Evolutionary conservation across 106 monocot species (phyloP).

Genomic region (Acorus gramineus): DNA sequence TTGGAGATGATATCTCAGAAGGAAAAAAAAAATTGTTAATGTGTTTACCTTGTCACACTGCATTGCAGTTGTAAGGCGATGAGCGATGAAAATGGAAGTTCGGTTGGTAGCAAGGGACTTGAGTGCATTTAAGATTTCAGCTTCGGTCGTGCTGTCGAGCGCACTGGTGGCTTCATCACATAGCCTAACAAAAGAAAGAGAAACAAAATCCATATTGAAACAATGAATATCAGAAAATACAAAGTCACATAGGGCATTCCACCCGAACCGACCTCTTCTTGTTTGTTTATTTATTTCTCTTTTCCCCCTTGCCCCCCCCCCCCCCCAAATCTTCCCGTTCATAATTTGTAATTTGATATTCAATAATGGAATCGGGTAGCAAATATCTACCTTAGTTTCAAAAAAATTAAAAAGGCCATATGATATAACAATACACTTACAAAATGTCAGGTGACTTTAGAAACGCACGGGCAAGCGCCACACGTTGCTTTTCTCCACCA

Average conservation of each 20-base stretch:
- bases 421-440: conserved; percentile 32
- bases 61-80: conserved; percentile 97
- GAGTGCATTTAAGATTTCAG: conserved; percentile 80
- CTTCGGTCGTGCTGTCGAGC: conserved; percentile 95
- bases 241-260: too few species aligned
- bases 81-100: conserved; percentile 93
- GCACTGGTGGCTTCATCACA: conserved; percentile 99
- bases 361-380: too few species aligned
- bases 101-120: conserved; percentile 68
- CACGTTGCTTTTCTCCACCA: conserved; percentile 97
- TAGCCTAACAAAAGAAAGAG: conserved; percentile 29
- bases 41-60: conserved; percentile 87
- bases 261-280: too few species aligned
- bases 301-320: too few species aligned
- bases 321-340: too few species aligned
- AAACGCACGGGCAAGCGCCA: conserved; percentile 97
- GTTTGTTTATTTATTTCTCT: too few species aligned
- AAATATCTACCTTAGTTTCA: too few species aligned
- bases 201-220: neutral
- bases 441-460: conserved; percentile 85
- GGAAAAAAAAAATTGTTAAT: neutral
- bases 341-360: too few species aligned
- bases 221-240: too few species aligned
- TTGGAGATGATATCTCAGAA: neutral
- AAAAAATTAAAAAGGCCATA: neutral